A percentile compares a stretch with the other conserved stretches of the same genome.
phyloP scores from a whole-genome alignment of 768 basidiomycete species.

The Auriculariales sp. region DNA sequence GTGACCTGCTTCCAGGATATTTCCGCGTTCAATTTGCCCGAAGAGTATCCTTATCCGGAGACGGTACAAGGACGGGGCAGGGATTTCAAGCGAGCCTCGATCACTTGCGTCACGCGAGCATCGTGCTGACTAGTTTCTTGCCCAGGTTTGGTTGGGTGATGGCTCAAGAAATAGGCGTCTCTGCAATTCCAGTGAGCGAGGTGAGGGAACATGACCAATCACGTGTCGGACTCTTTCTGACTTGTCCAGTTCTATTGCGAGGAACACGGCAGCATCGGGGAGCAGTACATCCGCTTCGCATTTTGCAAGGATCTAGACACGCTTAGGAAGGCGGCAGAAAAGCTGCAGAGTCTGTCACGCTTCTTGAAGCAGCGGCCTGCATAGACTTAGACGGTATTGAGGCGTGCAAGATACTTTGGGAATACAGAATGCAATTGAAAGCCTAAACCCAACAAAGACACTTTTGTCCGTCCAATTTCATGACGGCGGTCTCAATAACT shows the following conservation, averaged over 20 bases:
- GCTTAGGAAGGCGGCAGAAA: constrained; percentile 63
- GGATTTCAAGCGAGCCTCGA: constrained; percentile 57
- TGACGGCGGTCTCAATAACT: constrained; percentile 6
- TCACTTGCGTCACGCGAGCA: neutral
- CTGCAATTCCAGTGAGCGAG: constrained; percentile 90
- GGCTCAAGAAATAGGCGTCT: constrained; percentile 78
- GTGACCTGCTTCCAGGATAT: constrained; percentile 43
- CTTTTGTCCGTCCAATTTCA: neutral
- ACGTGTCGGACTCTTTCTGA: constrained; percentile 4
- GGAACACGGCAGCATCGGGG: constrained; percentile 75
- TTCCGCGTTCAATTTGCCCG: constrained; percentile 62
- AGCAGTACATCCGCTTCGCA: constrained; percentile 76
- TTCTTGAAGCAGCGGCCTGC: constrained; percentile 25
- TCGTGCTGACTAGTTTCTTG: neutral
- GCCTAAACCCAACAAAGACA: neutral
- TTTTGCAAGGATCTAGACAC: constrained; percentile 94
- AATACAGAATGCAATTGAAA: neutral
- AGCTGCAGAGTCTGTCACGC: constrained; percentile 60
- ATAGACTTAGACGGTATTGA: neutral
- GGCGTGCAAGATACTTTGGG: neutral
- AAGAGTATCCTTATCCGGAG: constrained; percentile 69
- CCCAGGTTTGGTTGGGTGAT: constrained; percentile 63
- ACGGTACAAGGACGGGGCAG: constrained; percentile 64
- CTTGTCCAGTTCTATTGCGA: constrained; percentile 71
- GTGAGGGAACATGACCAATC: constrained; percentile 25